Percentiles rank a stretch among this genome's conserved stretches.
phyloP scores from a whole-genome alignment of 352 stramenopile genomes.

The Phytopythium helicoides region DNA sequence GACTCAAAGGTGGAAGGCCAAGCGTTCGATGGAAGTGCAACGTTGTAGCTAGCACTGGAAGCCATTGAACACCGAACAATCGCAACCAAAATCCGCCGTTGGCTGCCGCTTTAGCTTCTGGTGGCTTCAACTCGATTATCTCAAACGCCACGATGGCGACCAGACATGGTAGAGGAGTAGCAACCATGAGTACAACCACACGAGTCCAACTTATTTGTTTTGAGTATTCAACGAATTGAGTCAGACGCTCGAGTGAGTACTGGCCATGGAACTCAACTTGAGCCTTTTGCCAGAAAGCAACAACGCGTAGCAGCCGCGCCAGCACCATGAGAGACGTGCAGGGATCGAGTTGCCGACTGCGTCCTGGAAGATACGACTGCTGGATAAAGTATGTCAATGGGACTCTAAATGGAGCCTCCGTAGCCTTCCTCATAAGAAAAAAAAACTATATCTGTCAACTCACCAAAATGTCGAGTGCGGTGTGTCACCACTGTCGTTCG shows the following conservation, averaged over 20 bases:
- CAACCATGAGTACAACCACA: slow-evolving; percentile 2
- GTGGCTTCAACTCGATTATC: slow-evolving; percentile 1
- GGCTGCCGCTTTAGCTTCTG: slow-evolving; percentile 6
- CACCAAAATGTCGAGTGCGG: too few relatives aligned
- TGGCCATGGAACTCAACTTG: slow-evolving; percentile 20
- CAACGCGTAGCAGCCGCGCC: too few relatives aligned
- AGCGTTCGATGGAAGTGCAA: slow-evolving; percentile 9
- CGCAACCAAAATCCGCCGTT: slow-evolving; percentile 7
- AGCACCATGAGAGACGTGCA: too few relatives aligned
- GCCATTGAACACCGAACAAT: slow-evolving; percentile 6
- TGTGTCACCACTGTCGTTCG: too few relatives aligned
- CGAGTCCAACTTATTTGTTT: background rate
- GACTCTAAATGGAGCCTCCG: too few relatives aligned
- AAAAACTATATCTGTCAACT: too few relatives aligned
- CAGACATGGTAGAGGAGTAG: slow-evolving; percentile 13
- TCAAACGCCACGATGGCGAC: slow-evolving; percentile 7
- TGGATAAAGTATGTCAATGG: too few relatives aligned
- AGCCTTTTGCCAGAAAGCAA: slow-evolving; percentile 8
- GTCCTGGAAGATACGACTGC: too few relatives aligned
- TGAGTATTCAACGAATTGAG: slow-evolving; percentile 11
- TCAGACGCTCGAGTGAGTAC: slow-evolving; percentile 21
- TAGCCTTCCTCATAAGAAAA: too few relatives aligned
- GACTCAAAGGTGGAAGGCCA: background rate
- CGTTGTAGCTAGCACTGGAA: background rate
- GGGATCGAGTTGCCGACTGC: too few relatives aligned